Conservation (phyloP, 495 filamentous ascomycete genomes). For the Peziza echinospora region DNA sequence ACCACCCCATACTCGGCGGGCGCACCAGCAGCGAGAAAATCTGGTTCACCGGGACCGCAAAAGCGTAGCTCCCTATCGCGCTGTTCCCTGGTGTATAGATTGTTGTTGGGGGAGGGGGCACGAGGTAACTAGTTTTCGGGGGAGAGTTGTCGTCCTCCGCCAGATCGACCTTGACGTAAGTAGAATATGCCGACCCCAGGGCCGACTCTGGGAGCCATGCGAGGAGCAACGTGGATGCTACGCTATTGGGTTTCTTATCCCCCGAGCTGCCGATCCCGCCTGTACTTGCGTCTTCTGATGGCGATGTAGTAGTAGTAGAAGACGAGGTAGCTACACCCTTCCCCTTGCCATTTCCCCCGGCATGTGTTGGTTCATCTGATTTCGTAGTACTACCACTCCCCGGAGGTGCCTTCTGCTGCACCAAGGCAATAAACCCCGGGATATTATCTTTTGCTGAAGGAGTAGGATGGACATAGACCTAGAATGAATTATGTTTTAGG, state of each 20-base stretch:
- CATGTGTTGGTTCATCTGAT: not conserved
- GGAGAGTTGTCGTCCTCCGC: conserved; percentile 48
- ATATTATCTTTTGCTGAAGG: conserved; percentile 91
- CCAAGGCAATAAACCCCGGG: conserved; percentile 77
- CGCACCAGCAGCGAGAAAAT: conserved; percentile 79
- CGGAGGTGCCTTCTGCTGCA: conserved; percentile 62
- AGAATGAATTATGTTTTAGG: not conserved
- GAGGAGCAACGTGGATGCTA: conserved; percentile 41
- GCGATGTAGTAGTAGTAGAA: conserved; percentile 23
- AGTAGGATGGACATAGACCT: conserved; percentile 96
- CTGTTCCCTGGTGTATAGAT: conserved; percentile 31
- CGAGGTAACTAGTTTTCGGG: conserved; percentile 70
- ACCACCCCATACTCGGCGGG: conserved; percentile 89
- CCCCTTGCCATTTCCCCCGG: conserved; percentile 12
- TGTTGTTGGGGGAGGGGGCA: conserved; percentile 73
- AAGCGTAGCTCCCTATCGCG: conserved; percentile 69
- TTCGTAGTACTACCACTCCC: not conserved
- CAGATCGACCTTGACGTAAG: conserved; percentile 88
- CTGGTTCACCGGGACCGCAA: conserved; percentile 72
- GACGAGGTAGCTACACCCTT: conserved; percentile 27
- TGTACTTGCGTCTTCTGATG: conserved; percentile 1
- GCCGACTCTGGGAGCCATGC: conserved; percentile 89
- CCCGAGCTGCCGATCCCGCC: too few relatives aligned
- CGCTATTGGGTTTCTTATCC: conserved; percentile 22
- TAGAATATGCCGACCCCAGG: conserved; percentile 62